phyloP scores from a whole-genome alignment of 768 basidiomycete species.

The Boletales sp. region DNA sequence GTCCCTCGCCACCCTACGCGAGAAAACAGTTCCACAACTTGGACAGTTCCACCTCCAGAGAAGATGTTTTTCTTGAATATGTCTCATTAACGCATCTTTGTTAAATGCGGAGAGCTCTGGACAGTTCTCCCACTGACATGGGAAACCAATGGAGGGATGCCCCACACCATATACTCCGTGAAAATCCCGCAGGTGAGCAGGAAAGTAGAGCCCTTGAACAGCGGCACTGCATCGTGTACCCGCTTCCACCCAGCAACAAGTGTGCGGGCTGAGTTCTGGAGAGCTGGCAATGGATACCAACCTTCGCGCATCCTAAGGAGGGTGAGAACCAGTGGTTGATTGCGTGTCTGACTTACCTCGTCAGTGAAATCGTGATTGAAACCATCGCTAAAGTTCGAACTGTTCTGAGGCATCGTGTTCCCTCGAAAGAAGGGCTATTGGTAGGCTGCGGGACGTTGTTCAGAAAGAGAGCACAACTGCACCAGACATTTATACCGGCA shows the following conservation, averaged over 20 bases:
- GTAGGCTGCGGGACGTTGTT: constrained; percentile 1
- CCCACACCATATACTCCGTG: constrained; percentile 17
- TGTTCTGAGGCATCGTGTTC: constrained; percentile 18
- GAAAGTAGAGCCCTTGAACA: constrained; percentile 17
- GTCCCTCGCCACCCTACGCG: constrained; percentile 14
- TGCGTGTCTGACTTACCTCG: constrained; percentile 15
- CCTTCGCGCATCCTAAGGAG: constrained; percentile 21
- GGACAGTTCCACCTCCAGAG: constrained; percentile 25
- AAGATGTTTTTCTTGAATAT: constrained; percentile 25
- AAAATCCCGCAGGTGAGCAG: constrained; percentile 15
- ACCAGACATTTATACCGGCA: constrained; percentile 18
- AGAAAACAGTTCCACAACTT: constrained; percentile 19
- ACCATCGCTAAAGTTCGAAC: constrained; percentile 17
- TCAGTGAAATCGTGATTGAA: constrained; percentile 30
- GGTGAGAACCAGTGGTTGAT: constrained; percentile 3
- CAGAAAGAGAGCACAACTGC: not conserved
- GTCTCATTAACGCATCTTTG: constrained; percentile 20
- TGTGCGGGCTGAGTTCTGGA: constrained; percentile 23
- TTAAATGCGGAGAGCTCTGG: constrained; percentile 13
- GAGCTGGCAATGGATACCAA: constrained; percentile 26
- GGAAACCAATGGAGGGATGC: constrained; percentile 7
- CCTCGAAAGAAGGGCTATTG: not conserved
- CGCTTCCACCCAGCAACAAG: constrained; percentile 20
- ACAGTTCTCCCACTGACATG: constrained; percentile 25
- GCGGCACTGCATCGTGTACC: constrained; percentile 8